Evolutionary conservation across 2,329 filamentous ascomycete genomes (phyloP).

Genomic region (Ascosphaera apis): DNA sequence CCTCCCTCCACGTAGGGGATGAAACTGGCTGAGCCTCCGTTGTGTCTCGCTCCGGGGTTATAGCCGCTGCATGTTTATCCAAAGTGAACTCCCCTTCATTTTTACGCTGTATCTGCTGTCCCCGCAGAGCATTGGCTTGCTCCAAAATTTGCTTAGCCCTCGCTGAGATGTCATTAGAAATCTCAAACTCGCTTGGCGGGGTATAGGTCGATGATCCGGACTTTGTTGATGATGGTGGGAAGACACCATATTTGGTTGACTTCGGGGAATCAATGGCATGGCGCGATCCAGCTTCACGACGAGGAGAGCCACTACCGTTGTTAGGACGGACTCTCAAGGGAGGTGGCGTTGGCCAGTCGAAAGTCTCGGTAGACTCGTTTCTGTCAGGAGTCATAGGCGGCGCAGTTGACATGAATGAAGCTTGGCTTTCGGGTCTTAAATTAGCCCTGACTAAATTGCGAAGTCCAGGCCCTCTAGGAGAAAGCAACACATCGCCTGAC

Average conservation of each 20-base stretch:
- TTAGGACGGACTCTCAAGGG: constrained; percentile 5
- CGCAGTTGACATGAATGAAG: constrained; percentile 52
- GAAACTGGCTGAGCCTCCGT: background rate
- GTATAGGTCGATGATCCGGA: constrained; percentile 3
- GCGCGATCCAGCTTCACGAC: constrained; percentile 3
- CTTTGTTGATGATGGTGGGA: constrained; percentile 3
- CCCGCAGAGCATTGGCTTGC: constrained; percentile 14
- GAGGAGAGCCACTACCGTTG: background rate
- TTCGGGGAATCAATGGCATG: constrained; percentile 4
- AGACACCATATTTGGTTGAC: constrained; percentile 1
- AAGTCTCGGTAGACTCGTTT: constrained; percentile 5
- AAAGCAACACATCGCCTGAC: background rate
- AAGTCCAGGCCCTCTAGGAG: constrained; percentile 28
- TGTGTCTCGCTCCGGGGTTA: background rate
- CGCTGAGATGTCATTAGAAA: constrained; percentile 11
- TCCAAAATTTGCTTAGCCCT: constrained; percentile 17
- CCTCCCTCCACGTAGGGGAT: constrained; percentile 23
- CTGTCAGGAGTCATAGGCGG: constrained; percentile 10
- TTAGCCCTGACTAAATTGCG: constrained; percentile 70
- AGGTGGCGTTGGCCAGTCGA: background rate
- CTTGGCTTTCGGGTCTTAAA: constrained; percentile 55
- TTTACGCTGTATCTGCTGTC: constrained; percentile 8
- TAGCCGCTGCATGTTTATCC: background rate
- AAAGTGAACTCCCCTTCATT: constrained; percentile 5
- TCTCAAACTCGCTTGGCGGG: constrained; percentile 4